Conservation (phyloP, 345 rosid genomes). For the Rhodomyrtus tomentosa region DNA sequence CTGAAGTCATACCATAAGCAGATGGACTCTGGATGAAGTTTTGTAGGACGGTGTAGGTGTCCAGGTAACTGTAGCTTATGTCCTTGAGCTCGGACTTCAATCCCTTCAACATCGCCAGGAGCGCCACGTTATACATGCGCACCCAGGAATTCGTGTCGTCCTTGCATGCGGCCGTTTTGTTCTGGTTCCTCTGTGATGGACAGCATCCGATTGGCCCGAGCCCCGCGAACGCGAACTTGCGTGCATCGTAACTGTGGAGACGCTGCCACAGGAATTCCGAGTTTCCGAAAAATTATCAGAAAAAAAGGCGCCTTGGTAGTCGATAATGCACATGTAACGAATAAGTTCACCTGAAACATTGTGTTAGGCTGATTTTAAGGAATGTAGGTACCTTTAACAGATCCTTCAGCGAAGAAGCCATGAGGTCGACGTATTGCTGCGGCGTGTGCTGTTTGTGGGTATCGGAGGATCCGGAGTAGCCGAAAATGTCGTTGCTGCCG, state of each 20-base stretch:
- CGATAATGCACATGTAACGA: background rate
- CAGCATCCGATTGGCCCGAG: conserved; percentile 41
- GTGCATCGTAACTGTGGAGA: conserved; percentile 28
- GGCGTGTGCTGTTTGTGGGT: background rate
- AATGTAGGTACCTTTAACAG: background rate
- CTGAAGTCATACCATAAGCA: background rate
- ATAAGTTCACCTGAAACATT: background rate
- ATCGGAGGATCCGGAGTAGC: conserved; percentile 1
- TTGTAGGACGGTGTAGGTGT: conserved; percentile 26
- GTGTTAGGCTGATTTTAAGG: background rate
- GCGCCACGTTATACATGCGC: conserved; percentile 29
- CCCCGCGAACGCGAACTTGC: conserved; percentile 44
- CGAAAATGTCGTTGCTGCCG: conserved; percentile 16
- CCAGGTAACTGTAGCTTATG: conserved; percentile 41
- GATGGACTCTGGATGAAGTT: conserved; percentile 33
- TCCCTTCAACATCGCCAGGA: conserved; percentile 23
- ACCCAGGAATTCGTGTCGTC: conserved; percentile 28
- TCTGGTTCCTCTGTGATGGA: conserved; percentile 35
- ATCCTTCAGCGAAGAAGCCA: conserved; percentile 3
- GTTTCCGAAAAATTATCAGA: background rate
- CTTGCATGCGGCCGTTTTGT: conserved; percentile 27
- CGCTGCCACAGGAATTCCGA: conserved; percentile 17
- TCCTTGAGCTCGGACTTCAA: conserved; percentile 24
- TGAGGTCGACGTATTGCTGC: conserved; percentile 4
- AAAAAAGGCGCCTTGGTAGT: background rate